These are phyloP conservation scores for Nicotiana sylvestris DNA, from an alignment of 257 asterid genomes.

Conservation along the genomic window DNA sequence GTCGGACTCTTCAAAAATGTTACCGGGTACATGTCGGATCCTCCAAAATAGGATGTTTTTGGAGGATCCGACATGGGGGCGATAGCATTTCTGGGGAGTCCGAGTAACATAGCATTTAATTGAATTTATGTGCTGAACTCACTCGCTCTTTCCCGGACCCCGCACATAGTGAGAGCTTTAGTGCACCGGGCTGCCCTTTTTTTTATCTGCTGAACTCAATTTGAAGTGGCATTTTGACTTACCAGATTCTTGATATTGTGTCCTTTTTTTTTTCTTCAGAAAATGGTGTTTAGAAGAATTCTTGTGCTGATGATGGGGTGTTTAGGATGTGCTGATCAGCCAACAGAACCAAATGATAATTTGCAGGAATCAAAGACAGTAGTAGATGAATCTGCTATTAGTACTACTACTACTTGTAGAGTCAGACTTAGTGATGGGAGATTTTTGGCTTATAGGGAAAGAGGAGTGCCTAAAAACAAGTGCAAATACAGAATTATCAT, in stretches of 20 bases:
- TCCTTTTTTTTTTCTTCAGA: conserved; percentile 8
- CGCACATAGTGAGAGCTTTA: no score
- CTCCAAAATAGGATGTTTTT: no score
- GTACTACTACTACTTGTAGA: conserved; percentile 23
- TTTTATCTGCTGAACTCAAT: background rate
- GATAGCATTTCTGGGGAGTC: no score
- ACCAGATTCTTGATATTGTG: background rate
- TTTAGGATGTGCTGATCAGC: conserved; percentile 56
- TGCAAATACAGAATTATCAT: conserved; percentile 56
- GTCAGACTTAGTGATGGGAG: conserved; percentile 82
- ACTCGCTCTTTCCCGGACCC: no score
- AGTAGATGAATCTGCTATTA: conserved; percentile 21
- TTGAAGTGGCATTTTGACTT: background rate
- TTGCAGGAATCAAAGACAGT: conserved; percentile 27
- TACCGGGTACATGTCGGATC: no score
- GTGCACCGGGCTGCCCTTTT: no score
- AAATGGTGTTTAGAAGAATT: conserved; percentile 64
- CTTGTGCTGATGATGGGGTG: conserved; percentile 69
- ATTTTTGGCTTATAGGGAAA: conserved; percentile 67
- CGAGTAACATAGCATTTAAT: no score
- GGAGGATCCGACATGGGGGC: no score
- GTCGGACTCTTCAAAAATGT: no score
- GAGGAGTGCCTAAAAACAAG: conserved; percentile 64
- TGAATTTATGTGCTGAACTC: background rate
- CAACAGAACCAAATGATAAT: conserved; percentile 38